phyloP scores from a whole-genome alignment of 2,329 filamentous ascomycete genomes.

The Aureobasidium sp. region DNA sequence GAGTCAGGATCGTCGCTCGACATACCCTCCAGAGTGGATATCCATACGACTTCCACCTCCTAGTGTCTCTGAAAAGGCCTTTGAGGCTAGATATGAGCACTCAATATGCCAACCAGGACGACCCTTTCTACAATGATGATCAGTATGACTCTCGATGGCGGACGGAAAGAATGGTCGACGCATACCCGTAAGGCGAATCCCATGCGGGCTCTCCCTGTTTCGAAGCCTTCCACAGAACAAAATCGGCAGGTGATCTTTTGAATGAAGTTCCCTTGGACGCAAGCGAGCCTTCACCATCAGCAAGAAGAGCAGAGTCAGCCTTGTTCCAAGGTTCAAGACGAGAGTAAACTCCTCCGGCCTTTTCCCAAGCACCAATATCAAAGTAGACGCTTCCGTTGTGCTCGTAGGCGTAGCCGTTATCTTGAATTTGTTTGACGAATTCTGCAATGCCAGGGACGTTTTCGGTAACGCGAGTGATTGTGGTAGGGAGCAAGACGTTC shows the following conservation, averaged over 20 bases:
- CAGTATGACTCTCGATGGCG: no score
- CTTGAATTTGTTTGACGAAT: slow-evolving; percentile 75
- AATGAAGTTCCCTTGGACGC: slow-evolving; percentile 41
- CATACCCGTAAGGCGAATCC: slow-evolving; percentile 80
- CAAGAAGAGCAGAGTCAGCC: slow-evolving; percentile 73
- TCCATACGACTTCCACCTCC: slow-evolving; percentile 82
- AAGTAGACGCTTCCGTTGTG: slow-evolving; percentile 78
- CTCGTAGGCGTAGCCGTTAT: slow-evolving; percentile 77
- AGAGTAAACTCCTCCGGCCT: slow-evolving; percentile 76
- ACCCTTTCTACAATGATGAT: no score
- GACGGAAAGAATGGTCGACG: no score
- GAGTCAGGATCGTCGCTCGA: no score
- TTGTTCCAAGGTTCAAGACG: slow-evolving; percentile 77
- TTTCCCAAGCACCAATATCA: slow-evolving; percentile 80
- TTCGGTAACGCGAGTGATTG: slow-evolving; percentile 83
- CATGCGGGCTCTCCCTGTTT: slow-evolving; percentile 90
- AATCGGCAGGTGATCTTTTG: slow-evolving; percentile 76
- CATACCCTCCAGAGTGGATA: slow-evolving; percentile 87
- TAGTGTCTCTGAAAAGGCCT: no score
- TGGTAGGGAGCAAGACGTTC: slow-evolving; percentile 76
- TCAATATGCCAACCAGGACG: slow-evolving; percentile 96
- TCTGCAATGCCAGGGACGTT: slow-evolving; percentile 80
- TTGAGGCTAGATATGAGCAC: slow-evolving; percentile 91
- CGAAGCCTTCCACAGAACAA: slow-evolving; percentile 88
- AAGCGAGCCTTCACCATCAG: slow-evolving; percentile 83